Conservation (phyloP, 495 filamentous ascomycete species). For the Neurospora sp. region DNA sequence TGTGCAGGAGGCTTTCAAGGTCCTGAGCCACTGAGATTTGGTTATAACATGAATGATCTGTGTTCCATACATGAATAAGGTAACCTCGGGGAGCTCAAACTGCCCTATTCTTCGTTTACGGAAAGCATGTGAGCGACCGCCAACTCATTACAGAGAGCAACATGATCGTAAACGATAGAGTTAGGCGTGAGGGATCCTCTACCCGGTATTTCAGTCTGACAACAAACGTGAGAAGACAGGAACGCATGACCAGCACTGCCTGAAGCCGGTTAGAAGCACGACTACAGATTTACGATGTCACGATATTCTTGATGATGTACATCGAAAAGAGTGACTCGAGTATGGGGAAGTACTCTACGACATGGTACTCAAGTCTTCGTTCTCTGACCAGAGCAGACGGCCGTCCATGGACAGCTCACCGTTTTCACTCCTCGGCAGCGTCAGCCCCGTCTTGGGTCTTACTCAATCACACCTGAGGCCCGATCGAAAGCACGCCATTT, state of each 20-base stretch:
- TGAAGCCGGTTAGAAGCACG: neutral
- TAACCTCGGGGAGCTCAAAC: neutral
- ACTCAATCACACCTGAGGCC: neutral
- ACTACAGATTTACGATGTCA: neutral
- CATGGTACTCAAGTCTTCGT: neutral
- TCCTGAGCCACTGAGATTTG: neutral
- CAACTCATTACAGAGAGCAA: neutral
- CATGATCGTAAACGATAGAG: neutral
- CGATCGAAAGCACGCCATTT: neutral
- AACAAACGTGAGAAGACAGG: neutral
- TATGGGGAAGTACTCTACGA: neutral
- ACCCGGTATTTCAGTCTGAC: neutral
- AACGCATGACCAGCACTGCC: neutral
- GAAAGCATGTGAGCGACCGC: neutral
- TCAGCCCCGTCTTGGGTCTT: neutral
- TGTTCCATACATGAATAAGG: neutral
- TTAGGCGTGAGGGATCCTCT: neutral
- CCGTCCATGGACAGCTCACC: neutral
- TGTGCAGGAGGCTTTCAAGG: neutral
- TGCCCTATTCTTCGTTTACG: neutral
- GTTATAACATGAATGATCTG: neutral
- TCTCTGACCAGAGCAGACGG: neutral
- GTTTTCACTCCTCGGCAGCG: neutral
- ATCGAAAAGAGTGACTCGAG: neutral
- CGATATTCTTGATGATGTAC: neutral